Base-by-base conservation (phyloP, 768 basidiomycete genomes). In the Boletus rubropictus region DNA sequence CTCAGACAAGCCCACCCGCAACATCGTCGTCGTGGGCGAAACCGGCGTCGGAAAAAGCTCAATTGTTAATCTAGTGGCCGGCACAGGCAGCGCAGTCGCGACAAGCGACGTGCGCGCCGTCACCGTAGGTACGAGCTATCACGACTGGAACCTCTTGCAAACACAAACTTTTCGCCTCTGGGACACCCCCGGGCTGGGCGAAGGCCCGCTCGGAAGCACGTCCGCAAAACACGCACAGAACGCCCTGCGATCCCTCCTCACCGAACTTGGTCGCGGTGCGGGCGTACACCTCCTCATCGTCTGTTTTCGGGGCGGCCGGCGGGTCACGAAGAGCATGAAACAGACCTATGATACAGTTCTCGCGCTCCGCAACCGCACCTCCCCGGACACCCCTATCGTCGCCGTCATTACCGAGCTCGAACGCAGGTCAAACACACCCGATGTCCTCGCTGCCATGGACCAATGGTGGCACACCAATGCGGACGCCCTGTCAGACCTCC, bases 21-120 rank as follows among this genome's bases (percentile, higher is more conserved):
- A 69, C 41, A 48, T 74, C 39, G 55, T 75, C 38, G 39, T 74
- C 17, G 73, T 74, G 14, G 73, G 73, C 4, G 69, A 71, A 50
- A 65, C 65, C 0, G 73, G 59, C 18, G 54, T 45, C 5, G 59
- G 59, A 21, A 60, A 60, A 48, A 59, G 60, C 34, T 62, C 59
- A 3, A 29, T 45, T 22, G 42, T 60, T 21, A 60, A 60, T 32
- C 35, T 60, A 1, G 47, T 56, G 10, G 28, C 48, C 8, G 59
- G 51, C 15, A 2, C 32, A 38, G 51, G 59, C 11, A 56, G 54
- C 28, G 60, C 60, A 8, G 3, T 44, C 27, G 40, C 44, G 2
- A 12, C 42, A 5, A 62, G 54, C 36, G 54, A 59, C 24, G 60
- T 37, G 21, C 15, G 43, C 28, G 55, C 58, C 12, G 48, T 50